Evolutionary conservation across 2,329 filamentous ascomycete species (phyloP), one percentile per base, ranked within the genome.

Genomic region (Herpomyces periplanetae): DNA sequence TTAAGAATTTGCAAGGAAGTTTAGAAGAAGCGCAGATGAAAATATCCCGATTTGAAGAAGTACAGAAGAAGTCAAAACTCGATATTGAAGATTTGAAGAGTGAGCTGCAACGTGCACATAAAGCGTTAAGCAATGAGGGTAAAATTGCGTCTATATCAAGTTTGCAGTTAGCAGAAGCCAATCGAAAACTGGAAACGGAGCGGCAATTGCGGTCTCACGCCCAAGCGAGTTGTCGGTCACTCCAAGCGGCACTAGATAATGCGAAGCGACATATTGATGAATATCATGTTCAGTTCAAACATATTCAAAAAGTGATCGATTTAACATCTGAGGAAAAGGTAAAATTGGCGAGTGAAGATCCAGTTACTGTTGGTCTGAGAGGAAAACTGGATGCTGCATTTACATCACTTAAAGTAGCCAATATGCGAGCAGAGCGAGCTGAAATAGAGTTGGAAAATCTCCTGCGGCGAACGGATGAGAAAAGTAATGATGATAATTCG

Each of bases 51-150:
- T 42, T 88, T 4, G 71, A 88, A 35, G 91, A 91, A 44, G 69
- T 80, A 36, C 64, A 80, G 20, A 75, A 91, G 39, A 88, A 88
- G 38, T 47, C 91, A 11, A 55, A 71, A 19, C 49, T 91, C 16
- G 71, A 52, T 30, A 40, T 91, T 5, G 75, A 96, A 34, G 75
- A 96, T 34, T 45, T 88, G 13, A 85, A 69, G 28, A 75, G 91
- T 29, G 71, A 91, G 36, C 51, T 88, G 20, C 64, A 65, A 19
- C 53, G 71, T 12, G 75, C 88, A 38, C 68, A 73, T 32, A 84
- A 88, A 41, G 57, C 59, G 9, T 80, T 61, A 31, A 59, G 75
- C 23, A 80, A 65, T 33, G 75, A 73, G 3, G 75, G 91, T 38
- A 85, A 87, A 36, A 52, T 59, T 10, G 61, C 68, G 8, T 84